These are phyloP conservation scores for Closterium sp. DNA, from an alignment of 139 green algal genomes.

Conservation along the genomic window DNA sequence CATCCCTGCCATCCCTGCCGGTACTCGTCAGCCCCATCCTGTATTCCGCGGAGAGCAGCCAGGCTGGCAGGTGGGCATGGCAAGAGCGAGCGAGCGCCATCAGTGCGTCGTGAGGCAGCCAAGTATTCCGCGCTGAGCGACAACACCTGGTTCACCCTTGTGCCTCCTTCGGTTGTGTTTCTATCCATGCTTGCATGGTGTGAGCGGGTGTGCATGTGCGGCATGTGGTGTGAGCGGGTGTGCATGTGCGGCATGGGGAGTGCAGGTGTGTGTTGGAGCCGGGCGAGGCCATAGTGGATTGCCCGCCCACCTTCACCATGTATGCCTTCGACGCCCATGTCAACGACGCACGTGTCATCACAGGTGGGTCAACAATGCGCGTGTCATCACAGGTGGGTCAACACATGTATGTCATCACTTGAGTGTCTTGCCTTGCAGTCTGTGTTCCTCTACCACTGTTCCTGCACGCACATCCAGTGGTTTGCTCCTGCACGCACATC, in stretches of 20 bases:
- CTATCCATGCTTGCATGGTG: neutral
- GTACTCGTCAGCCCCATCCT: too few relatives aligned
- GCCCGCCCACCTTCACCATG: constrained; percentile 96
- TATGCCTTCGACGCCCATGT: constrained; percentile 97
- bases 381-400: neutral
- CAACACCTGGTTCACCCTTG: neutral
- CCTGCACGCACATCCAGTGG: neutral
- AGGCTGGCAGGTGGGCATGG: too few relatives aligned
- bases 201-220: neutral
- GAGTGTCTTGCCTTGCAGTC: neutral
- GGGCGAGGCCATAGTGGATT: constrained; percentile 90
- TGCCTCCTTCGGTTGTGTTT: neutral
- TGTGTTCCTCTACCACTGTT: too few relatives aligned
- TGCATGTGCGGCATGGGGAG: neutral
- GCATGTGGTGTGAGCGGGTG: neutral
- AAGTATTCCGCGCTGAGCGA: neutral
- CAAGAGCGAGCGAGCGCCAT: too few relatives aligned
- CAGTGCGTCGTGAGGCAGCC: neutral
- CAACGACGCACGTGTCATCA: constrained; percentile 80
- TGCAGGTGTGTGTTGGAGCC: constrained; percentile 73
- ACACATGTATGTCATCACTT: neutral
- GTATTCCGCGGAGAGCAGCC: too few relatives aligned
- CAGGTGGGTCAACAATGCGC: neutral
- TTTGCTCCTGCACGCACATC: neutral
- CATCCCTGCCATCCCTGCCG: too few relatives aligned